phyloP scores from a whole-genome alignment of 495 filamentous ascomycete species.

The Aspergillus indologenus region DNA sequence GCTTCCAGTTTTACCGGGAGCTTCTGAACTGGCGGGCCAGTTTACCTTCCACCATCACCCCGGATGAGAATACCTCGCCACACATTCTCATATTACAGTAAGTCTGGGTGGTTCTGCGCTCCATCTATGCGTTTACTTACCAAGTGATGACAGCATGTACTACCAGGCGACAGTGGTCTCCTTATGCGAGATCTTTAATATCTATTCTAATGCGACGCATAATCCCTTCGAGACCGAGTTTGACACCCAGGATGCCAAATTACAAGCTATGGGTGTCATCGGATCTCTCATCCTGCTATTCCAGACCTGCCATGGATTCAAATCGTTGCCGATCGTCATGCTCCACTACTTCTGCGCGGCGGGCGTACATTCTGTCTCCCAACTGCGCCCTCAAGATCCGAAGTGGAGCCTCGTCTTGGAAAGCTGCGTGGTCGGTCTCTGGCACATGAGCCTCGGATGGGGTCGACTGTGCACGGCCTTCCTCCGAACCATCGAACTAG shows the following conservation, averaged over 20 bases:
- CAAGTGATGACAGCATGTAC: constrained; percentile 16
- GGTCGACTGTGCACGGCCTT: constrained; percentile 28
- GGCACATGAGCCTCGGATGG: constrained; percentile 31
- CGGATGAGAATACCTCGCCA: constrained; percentile 18
- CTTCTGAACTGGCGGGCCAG: constrained; percentile 15
- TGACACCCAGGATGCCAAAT: constrained; percentile 11
- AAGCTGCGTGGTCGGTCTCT: constrained; percentile 26
- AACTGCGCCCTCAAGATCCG: constrained; percentile 14
- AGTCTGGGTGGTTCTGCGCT: background rate
- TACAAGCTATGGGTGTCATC: constrained; percentile 21
- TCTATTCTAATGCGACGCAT: constrained; percentile 4
- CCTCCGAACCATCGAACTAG: constrained; percentile 25
- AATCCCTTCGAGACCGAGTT: background rate
- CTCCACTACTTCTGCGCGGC: constrained; percentile 28
- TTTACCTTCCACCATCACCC: constrained; percentile 14
- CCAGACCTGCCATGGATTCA: constrained; percentile 25
- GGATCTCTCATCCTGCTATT: constrained; percentile 26
- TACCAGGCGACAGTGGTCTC: constrained; percentile 22
- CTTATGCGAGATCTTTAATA: constrained; percentile 15
- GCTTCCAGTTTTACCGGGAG: constrained; percentile 9
- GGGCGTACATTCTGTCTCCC: constrained; percentile 22
- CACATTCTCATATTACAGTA: constrained; percentile 24
- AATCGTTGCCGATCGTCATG: constrained; percentile 31
- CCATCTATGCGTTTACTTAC: background rate
- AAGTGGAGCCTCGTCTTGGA: constrained; percentile 29